Conservation (phyloP, 129 eudicot genomes). For the Centella asiatica region DNA sequence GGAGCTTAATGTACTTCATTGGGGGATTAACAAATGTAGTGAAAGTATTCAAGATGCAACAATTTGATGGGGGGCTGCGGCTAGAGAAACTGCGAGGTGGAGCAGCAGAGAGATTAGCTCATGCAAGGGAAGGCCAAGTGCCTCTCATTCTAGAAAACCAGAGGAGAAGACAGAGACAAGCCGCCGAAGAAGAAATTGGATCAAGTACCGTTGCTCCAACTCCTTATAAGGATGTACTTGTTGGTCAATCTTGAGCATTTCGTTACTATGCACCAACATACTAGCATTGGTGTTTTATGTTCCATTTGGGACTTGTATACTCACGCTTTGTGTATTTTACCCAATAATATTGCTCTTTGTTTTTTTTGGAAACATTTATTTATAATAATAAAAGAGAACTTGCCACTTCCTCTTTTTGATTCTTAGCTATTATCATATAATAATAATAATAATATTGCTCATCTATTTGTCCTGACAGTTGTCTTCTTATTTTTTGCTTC, state of each 20-base stretch:
- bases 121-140: conserved; percentile 41
- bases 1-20: conserved; percentile 47
- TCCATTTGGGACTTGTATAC: no score
- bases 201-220: conserved; percentile 24
- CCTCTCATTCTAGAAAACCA: conserved; percentile 38
- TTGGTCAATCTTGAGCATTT: conserved; percentile 39
- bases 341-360: no score
- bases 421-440: no score
- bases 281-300: no score
- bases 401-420: no score
- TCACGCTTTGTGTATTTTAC: no score
- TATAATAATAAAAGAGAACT: no score
- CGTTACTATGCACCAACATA: background rate
- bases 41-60: conserved; percentile 79
- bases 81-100: conserved; percentile 83
- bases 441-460: no score
- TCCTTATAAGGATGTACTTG: conserved; percentile 84
- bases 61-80: conserved; percentile 40
- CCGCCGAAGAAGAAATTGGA: conserved; percentile 23
- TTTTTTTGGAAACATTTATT: no score
- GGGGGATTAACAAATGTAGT: conserved; percentile 70
- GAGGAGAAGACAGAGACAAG: conserved; percentile 14
- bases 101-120: conserved; percentile 56
- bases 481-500: no score
- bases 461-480: no score